A percentile compares a stretch with the other conserved stretches of the same genome.
phyloP scores from a whole-genome alignment of 2,329 filamentous ascomycete species.

The Hypomyces rosellus region DNA sequence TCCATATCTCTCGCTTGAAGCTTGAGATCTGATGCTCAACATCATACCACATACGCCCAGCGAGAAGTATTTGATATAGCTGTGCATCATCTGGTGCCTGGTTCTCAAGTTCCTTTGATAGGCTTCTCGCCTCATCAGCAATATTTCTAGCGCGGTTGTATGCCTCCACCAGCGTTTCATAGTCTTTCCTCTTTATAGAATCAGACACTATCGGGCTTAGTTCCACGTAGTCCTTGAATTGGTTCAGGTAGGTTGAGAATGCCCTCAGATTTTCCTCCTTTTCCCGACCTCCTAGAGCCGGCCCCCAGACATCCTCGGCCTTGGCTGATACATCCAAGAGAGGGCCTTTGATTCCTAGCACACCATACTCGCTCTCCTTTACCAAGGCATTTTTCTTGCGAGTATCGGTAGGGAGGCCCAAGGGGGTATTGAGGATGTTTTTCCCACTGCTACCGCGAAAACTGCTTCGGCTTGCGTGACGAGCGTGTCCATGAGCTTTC shows the following conservation, averaged over 20 bases:
- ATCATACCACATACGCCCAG: constrained; percentile 91
- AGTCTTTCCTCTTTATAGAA: constrained; percentile 84
- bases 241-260: constrained; percentile 68
- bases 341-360: constrained; percentile 80
- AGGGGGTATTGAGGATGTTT: constrained; percentile 30
- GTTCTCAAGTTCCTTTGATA: constrained; percentile 52
- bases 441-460: constrained; percentile 42
- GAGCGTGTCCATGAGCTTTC: constrained; percentile 43
- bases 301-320: constrained; percentile 96
- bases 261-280: constrained; percentile 82
- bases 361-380: constrained; percentile 89
- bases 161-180: constrained; percentile 79
- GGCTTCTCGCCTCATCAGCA: constrained; percentile 66
- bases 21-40: constrained; percentile 78
- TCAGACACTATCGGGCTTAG: constrained; percentile 71
- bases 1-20: constrained; percentile 90
- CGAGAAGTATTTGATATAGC: constrained; percentile 79
- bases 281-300: constrained; percentile 82
- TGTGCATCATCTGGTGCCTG: constrained; percentile 66
- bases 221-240: constrained; percentile 76
- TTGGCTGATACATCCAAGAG: constrained; percentile 87
- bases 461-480: constrained; percentile 61
- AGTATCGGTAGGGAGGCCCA: constrained; percentile 43
- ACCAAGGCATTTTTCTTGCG: constrained; percentile 81
- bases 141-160: constrained; percentile 79